phyloP scores from a whole-genome alignment of 192 early-diverging fungal species.

The Entomortierella beljakovae region DNA sequence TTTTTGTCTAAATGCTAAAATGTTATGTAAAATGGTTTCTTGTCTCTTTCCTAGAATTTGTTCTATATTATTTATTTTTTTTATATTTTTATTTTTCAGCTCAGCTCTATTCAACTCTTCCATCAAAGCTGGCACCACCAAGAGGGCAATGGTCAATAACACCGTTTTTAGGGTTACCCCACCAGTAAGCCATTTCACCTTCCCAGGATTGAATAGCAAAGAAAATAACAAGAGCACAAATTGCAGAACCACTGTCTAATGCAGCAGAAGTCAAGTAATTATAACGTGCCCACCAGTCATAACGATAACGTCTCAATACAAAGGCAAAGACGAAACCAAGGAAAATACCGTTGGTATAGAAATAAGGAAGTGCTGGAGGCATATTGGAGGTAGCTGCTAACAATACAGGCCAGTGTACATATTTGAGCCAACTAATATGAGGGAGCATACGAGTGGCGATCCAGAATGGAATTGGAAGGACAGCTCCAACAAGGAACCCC shows the following conservation, averaged over 20 bases:
- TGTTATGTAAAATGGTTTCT: too few species aligned
- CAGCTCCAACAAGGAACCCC: conserved; percentile 63
- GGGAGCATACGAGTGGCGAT: conserved; percentile 63
- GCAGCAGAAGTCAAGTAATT: conserved; percentile 77
- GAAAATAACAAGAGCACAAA: conserved; percentile 61
- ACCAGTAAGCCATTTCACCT: conserved; percentile 30
- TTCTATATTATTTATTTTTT: too few species aligned
- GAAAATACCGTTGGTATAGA: conserved; percentile 49
- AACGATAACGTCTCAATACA: conserved; percentile 60
- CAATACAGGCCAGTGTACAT: conserved; percentile 70
- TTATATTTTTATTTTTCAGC: too few species aligned
- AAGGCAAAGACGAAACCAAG: conserved; percentile 68
- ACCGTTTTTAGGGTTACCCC: conserved; percentile 34
- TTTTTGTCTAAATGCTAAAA: too few species aligned
- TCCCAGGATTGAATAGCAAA: conserved; percentile 44
- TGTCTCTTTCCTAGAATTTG: too few species aligned
- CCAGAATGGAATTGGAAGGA: conserved; percentile 71
- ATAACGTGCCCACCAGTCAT: conserved; percentile 72
- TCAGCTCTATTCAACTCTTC: too few species aligned
- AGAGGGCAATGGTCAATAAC: conserved; percentile 36
- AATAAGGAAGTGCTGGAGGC: conserved; percentile 63
- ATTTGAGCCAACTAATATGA: conserved; percentile 54
- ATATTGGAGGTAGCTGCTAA: conserved; percentile 63
- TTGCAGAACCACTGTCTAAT: conserved; percentile 68
- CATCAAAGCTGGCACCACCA: conserved; percentile 23